These are phyloP conservation scores for Plantago coronopus DNA, from an alignment of 305 asterid genomes.

Conservation along the genomic window DNA sequence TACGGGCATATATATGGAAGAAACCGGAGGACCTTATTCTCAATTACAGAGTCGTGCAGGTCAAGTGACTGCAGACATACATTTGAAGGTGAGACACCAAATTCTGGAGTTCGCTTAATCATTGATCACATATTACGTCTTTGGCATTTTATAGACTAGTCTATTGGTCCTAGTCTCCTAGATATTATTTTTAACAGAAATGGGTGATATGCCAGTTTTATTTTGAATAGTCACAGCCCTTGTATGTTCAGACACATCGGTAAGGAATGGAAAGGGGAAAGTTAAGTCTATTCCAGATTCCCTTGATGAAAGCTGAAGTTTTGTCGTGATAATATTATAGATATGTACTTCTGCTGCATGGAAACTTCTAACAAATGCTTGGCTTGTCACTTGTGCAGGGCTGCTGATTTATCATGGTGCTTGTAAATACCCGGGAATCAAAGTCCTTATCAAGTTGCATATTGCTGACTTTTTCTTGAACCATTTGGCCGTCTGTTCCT, in stretches of 20 bases:
- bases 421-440: constrained; percentile 31
- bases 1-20: constrained; percentile 86
- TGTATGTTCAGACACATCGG: neutral
- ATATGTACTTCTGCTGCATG: neutral
- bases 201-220: neutral
- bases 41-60: constrained; percentile 61
- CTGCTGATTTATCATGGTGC: constrained; percentile 9
- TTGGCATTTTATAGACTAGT: neutral
- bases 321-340: too few relatives aligned
- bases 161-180: neutral
- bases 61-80: constrained; percentile 43
- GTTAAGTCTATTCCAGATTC: too few relatives aligned
- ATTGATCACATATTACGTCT: neutral
- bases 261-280: neutral
- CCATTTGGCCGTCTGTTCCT: constrained; percentile 2
- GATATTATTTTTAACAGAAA: too few relatives aligned
- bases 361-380: constrained; percentile 4
- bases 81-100: constrained; percentile 25
- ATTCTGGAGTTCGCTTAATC: neutral
- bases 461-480: constrained; percentile 17
- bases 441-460: constrained; percentile 21
- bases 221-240: too few relatives aligned
- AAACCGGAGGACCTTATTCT: constrained; percentile 88
- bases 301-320: too few relatives aligned
- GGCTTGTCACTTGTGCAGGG: constrained; percentile 23